Evolutionary conservation across 352 stramenopile genomes (phyloP).

Genomic region (Poterioochromonas sp.): DNA sequence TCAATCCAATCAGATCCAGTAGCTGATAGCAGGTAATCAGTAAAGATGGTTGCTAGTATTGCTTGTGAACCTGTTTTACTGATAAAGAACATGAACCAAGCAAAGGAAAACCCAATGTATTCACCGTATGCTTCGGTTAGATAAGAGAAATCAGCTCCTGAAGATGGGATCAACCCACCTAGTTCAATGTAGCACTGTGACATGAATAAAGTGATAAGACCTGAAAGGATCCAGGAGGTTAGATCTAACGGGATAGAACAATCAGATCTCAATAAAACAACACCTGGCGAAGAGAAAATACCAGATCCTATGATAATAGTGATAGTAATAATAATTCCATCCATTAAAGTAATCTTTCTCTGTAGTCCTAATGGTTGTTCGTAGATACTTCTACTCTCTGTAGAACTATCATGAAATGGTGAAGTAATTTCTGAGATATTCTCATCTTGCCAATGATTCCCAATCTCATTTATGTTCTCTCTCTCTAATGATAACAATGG

Average conservation of each 20-base stretch:
- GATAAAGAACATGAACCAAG: constrained; percentile 20
- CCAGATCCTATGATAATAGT: constrained; percentile 28
- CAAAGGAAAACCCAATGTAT: background rate
- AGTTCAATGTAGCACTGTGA: constrained; percentile 15
- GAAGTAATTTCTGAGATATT: no score
- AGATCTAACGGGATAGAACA: constrained; percentile 1
- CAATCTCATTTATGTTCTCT: no score
- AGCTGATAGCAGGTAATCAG: constrained; percentile 4
- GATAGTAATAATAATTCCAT: background rate
- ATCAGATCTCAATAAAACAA: background rate
- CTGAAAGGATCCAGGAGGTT: background rate
- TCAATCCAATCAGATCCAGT: background rate
- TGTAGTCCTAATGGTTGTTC: no score
- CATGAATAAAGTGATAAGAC: background rate
- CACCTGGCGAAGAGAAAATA: constrained; percentile 16
- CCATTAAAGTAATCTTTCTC: background rate
- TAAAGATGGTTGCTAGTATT: constrained; percentile 19
- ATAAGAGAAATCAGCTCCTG: constrained; percentile 26
- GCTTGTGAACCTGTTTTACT: constrained; percentile 22
- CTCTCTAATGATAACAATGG: no score
- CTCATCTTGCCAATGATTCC: no score
- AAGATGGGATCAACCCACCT: constrained; percentile 10
- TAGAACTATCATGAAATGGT: no score
- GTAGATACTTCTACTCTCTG: no score
- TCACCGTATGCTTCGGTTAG: constrained; percentile 6